phyloP scores from a whole-genome alignment of 108 stramenopile genomes.

The Craspedostauros australis region DNA sequence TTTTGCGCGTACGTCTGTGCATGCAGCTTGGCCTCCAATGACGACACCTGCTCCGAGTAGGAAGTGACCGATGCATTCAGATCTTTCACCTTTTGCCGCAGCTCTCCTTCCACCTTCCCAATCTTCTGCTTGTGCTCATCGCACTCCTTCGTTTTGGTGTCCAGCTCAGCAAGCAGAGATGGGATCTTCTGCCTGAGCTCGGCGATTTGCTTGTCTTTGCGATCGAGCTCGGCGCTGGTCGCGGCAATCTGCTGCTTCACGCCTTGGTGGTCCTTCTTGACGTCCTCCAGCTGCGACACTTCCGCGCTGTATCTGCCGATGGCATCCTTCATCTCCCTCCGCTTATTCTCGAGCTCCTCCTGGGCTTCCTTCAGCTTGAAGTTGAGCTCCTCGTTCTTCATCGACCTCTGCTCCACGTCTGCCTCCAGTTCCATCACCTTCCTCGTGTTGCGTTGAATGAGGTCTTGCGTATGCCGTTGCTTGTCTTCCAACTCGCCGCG shows the following conservation, averaged over 20 bases:
- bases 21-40: slow-evolving; percentile 18
- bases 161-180: slow-evolving; percentile 11
- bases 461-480: slow-evolving; percentile 26
- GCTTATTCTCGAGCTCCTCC: slow-evolving; percentile 30
- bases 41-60: slow-evolving; percentile 21
- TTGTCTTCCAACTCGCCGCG: slow-evolving; percentile 29
- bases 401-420: slow-evolving; percentile 1
- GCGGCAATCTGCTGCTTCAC: slow-evolving; percentile 10
- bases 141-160: slow-evolving; percentile 11
- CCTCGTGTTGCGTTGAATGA: slow-evolving; percentile 24
- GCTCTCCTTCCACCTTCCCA: slow-evolving; percentile 24
- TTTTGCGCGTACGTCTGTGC: slow-evolving; percentile 20
- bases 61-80: slow-evolving; percentile 16
- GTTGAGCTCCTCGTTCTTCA: slow-evolving; percentile 22
- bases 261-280: slow-evolving; percentile 22
- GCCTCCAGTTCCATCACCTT: slow-evolving; percentile 9
- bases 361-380: slow-evolving; percentile 13
- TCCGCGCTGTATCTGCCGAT: slow-evolving; percentile 12
- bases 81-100: slow-evolving; percentile 27
- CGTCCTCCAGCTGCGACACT: slow-evolving; percentile 14
- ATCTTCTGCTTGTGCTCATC: slow-evolving; percentile 14
- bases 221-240: slow-evolving; percentile 13
- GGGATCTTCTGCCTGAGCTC: slow-evolving; percentile 15
- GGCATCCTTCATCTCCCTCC: slow-evolving; percentile 21
- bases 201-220: slow-evolving; percentile 21